These are phyloP conservation scores for Metschnikowia cerradonensis DNA, from an alignment of 805 yeast species.

Conservation along the genomic window DNA sequence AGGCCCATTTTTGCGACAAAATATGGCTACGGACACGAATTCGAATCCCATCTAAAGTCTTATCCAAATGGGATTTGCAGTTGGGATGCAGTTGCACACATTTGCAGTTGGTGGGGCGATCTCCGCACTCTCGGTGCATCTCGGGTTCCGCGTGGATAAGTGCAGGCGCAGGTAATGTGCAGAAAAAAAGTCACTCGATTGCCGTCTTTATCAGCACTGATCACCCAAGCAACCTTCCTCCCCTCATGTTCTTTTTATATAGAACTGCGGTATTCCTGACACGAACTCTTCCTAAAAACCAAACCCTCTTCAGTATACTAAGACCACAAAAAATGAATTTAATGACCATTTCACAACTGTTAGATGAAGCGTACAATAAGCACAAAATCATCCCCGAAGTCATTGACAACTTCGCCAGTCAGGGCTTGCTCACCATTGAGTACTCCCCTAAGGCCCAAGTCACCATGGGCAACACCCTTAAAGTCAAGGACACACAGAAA, in stretches of 20 bases:
- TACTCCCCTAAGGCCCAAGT: slow-evolving; percentile 59
- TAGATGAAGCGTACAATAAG: slow-evolving; percentile 47
- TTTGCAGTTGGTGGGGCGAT: slow-evolving; percentile 2
- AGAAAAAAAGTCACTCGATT: slow-evolving; percentile 7
- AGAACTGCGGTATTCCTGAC: slow-evolving; percentile 8
- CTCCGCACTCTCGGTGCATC: slow-evolving; percentile 9
- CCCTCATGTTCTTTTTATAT: slow-evolving; percentile 13
- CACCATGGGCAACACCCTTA: slow-evolving; percentile 72
- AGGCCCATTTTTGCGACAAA: neutral
- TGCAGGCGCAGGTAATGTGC: slow-evolving; percentile 9
- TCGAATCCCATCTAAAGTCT: no score
- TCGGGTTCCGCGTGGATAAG: slow-evolving; percentile 4
- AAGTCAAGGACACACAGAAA: slow-evolving; percentile 62
- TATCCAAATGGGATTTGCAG: neutral
- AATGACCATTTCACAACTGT: slow-evolving; percentile 52
- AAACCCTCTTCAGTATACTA: neutral
- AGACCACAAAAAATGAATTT: slow-evolving; percentile 33
- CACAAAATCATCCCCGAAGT: slow-evolving; percentile 53
- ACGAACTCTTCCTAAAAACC: slow-evolving; percentile 1
- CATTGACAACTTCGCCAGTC: slow-evolving; percentile 44
- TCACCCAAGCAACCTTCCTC: neutral
- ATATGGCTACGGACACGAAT: no score
- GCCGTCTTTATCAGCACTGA: slow-evolving; percentile 8
- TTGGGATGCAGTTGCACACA: neutral
- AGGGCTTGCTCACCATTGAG: slow-evolving; percentile 59